Conservation (phyloP, 257 asterid genomes). For the Coffea eugenioides region DNA sequence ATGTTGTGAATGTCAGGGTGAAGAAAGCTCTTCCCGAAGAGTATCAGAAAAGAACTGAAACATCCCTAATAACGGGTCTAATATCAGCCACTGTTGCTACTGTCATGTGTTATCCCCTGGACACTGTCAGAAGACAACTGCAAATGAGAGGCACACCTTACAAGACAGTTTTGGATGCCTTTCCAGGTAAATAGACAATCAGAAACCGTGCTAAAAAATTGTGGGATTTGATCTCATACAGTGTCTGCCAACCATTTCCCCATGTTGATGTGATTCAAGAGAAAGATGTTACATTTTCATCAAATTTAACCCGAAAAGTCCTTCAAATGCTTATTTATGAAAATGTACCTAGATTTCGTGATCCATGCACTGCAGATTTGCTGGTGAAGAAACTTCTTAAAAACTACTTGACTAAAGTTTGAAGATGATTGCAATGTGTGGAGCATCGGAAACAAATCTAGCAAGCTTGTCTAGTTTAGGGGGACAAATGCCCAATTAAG, state of each 20-base stretch:
- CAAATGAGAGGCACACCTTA: slow-evolving; percentile 95
- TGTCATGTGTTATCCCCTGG: slow-evolving; percentile 87
- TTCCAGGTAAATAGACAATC: slow-evolving; percentile 54
- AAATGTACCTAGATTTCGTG: not conserved
- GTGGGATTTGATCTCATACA: not conserved
- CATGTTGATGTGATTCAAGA: not conserved
- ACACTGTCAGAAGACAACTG: slow-evolving; percentile 93
- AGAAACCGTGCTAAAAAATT: not conserved
- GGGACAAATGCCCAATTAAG: not conserved
- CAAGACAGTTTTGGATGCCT: slow-evolving; percentile 66
- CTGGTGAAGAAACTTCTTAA: not conserved
- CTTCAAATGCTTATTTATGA: not conserved
- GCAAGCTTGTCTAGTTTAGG: not conserved
- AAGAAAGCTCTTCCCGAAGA: slow-evolving; percentile 86
- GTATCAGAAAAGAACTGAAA: slow-evolving; percentile 80
- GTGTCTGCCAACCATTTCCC: not conserved
- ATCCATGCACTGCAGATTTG: not conserved
- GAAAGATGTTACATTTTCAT: not conserved
- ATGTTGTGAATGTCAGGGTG: slow-evolving; percentile 54
- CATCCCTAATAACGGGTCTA: slow-evolving; percentile 67
- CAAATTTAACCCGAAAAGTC: not conserved
- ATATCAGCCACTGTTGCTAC: slow-evolving; percentile 94
- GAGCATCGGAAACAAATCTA: not conserved
- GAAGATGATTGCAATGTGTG: not conserved
- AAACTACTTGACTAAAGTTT: not conserved